These are phyloP conservation scores for Hirschfeldia incana DNA, from an alignment of 345 rosid genomes.

Conservation along the genomic window DNA sequence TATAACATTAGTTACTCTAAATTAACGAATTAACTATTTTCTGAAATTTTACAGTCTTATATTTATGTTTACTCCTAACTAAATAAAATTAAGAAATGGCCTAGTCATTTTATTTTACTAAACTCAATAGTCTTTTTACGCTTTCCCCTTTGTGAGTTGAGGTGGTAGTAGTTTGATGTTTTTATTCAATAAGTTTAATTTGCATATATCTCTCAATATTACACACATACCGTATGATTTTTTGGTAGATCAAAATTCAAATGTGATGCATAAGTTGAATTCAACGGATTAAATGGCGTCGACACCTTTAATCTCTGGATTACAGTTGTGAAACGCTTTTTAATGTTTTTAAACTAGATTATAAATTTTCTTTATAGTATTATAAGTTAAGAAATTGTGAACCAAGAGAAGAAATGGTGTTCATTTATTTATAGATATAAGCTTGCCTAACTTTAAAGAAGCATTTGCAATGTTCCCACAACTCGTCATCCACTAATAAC, in stretches of 20 bases:
- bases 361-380: background rate
- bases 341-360: background rate
- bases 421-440: conserved; percentile 12
- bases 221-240: background rate
- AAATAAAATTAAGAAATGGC: no score
- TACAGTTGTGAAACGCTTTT: background rate
- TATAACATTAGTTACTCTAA: no score
- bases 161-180: background rate
- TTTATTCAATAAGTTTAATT: background rate
- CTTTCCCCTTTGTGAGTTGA: background rate
- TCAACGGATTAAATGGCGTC: background rate
- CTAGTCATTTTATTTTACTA: background rate
- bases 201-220: background rate
- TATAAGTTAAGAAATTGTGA: background rate
- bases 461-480: conserved; percentile 32
- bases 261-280: background rate
- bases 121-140: background rate
- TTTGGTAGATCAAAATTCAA: background rate
- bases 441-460: conserved; percentile 29
- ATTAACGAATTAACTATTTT: no score
- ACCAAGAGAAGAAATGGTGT: conserved; percentile 21
- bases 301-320: background rate
- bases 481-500: conserved; percentile 40
- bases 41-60: background rate
- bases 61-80: background rate